A percentile compares a stretch with the other conserved stretches of the same genome.
Evolutionary conservation across 768 basidiomycete genomes (phyloP).

Genomic region (Suillus hirtellus): DNA sequence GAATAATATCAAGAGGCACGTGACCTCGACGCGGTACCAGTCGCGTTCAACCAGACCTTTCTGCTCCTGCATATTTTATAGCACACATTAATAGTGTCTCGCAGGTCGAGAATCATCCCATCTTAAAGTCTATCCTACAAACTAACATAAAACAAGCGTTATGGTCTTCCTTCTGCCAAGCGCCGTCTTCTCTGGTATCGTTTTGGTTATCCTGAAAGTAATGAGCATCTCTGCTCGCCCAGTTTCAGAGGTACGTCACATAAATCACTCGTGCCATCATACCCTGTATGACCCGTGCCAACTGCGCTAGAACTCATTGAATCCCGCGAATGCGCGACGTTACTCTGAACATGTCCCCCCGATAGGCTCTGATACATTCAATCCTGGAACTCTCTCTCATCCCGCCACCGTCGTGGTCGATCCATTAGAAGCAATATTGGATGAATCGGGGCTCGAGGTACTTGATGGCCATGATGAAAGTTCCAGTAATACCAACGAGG

Average conservation of each 20-base stretch:
- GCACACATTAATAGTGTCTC: neutral
- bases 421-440: constrained; percentile 7
- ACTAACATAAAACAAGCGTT: neutral
- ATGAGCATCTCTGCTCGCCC: neutral
- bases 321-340: neutral
- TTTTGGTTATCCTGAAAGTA: neutral
- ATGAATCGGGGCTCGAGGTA: constrained; percentile 2
- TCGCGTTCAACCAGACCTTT: neutral
- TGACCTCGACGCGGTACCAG: constrained; percentile 1
- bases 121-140: neutral
- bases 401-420: constrained; percentile 7
- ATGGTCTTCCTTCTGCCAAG: neutral
- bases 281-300: neutral
- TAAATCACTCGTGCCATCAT: neutral
- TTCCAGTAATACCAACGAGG: neutral
- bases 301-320: neutral
- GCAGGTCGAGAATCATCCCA: neutral
- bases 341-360: constrained; percentile 9
- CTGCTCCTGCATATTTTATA: neutral
- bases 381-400: constrained; percentile 16
- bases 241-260: neutral
- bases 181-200: neutral
- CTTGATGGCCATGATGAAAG: constrained; percentile 1
- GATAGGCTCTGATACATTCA: constrained; percentile 12
- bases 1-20: constrained; percentile 1